These are phyloP conservation scores for Cadophora malorum DNA, from an alignment of 2,329 filamentous ascomycete genomes.

Conservation along the genomic window DNA sequence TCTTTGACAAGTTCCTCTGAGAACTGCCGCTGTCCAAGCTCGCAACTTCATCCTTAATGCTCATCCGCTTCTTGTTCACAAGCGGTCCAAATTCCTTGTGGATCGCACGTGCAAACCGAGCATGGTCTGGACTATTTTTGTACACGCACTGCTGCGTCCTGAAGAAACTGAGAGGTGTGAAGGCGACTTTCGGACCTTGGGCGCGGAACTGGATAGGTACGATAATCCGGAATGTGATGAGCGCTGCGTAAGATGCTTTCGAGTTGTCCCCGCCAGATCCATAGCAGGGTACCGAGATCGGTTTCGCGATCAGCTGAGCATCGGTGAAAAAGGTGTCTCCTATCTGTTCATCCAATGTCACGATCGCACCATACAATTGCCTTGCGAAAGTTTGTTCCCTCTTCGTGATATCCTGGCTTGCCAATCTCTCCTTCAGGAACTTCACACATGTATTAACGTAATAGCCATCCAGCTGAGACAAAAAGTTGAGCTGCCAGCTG, in stretches of 20 bases:
- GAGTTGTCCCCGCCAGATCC: slow-evolving; percentile 33
- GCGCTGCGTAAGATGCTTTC: slow-evolving; percentile 41
- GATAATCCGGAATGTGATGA: slow-evolving; percentile 63
- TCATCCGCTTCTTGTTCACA: slow-evolving; percentile 36
- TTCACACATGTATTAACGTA: slow-evolving; percentile 54
- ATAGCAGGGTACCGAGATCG: slow-evolving; percentile 52
- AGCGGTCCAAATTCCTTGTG: slow-evolving; percentile 64
- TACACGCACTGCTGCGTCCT: slow-evolving; percentile 67
- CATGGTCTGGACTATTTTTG: slow-evolving; percentile 57
- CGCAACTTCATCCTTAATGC: slow-evolving; percentile 5
- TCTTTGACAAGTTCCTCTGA: neutral
- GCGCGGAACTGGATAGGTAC: slow-evolving; percentile 63
- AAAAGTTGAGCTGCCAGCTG: slow-evolving; percentile 59
- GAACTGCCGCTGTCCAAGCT: neutral
- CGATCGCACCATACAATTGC: slow-evolving; percentile 53
- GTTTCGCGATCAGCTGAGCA: slow-evolving; percentile 52
- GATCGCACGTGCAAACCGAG: slow-evolving; percentile 64
- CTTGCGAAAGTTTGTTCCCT: slow-evolving; percentile 50
- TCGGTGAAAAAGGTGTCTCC: slow-evolving; percentile 53
- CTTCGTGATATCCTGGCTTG: slow-evolving; percentile 48
- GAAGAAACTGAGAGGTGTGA: slow-evolving; percentile 68
- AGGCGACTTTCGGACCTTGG: slow-evolving; percentile 57
- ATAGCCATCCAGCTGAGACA: slow-evolving; percentile 51
- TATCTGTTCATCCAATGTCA: slow-evolving; percentile 49
- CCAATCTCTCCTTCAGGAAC: slow-evolving; percentile 42